Conservation (phyloP, 108 stramenopile species). For the Asterionellopsis glacialis region DNA sequence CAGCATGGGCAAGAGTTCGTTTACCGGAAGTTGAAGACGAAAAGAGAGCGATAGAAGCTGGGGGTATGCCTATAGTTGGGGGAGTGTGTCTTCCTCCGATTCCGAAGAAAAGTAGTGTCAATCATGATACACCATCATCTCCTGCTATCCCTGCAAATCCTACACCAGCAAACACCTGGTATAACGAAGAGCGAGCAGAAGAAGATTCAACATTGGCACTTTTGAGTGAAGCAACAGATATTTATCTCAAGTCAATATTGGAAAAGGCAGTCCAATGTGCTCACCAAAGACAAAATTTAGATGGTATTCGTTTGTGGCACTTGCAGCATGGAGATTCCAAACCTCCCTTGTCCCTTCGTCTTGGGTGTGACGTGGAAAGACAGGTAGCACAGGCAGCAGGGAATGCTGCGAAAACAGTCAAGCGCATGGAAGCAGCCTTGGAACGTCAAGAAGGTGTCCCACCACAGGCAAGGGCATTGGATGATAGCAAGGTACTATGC, state of each 20-base stretch:
- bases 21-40: slow-evolving; percentile 43
- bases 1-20: slow-evolving; percentile 68
- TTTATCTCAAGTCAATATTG: slow-evolving; percentile 57
- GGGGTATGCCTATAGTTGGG: slow-evolving; percentile 25
- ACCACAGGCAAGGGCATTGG: slow-evolving; percentile 15
- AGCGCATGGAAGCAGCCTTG: slow-evolving; percentile 84
- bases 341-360: slow-evolving; percentile 48
- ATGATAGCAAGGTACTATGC: slow-evolving; percentile 30
- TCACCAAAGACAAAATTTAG: slow-evolving; percentile 74
- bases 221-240: slow-evolving; percentile 64
- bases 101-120: too few relatives aligned
- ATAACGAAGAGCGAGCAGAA: slow-evolving; percentile 71
- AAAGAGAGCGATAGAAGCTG: slow-evolving; percentile 10
- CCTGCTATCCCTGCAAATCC: slow-evolving; percentile 7
- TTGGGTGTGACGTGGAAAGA: slow-evolving; percentile 77
- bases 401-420: slow-evolving; percentile 74
- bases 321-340: slow-evolving; percentile 34
- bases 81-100: slow-evolving; percentile 12
- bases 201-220: slow-evolving; percentile 61
- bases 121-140: background rate
- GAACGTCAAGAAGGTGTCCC: slow-evolving; percentile 42
- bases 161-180: slow-evolving; percentile 40
- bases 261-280: slow-evolving; percentile 64
- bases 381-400: slow-evolving; percentile 68
- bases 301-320: slow-evolving; percentile 81